These are phyloP conservation scores for Coccomyxa sp. DNA, from an alignment of 139 green algal species.

Conservation along the genomic window DNA sequence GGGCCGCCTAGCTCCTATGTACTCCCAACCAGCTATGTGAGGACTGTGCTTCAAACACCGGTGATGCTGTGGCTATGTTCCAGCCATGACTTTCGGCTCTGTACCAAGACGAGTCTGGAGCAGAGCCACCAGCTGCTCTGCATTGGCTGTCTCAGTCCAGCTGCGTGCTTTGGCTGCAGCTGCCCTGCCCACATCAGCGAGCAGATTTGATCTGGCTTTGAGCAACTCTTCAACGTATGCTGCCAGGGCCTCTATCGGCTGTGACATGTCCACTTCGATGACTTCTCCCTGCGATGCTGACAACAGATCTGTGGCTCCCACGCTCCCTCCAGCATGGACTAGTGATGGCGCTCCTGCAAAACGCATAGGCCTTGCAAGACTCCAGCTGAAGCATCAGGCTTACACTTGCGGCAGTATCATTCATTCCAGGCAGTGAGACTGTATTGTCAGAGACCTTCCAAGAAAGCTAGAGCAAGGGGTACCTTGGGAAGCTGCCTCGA, in stretches of 20 bases:
- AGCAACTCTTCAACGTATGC: background rate
- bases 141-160: conserved; percentile 54
- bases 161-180: conserved; percentile 34
- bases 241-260: background rate
- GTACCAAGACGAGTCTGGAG: too few species aligned
- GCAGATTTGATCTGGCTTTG: background rate
- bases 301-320: conserved; percentile 65
- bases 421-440: too few species aligned
- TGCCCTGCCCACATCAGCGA: conserved; percentile 13
- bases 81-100: too few species aligned
- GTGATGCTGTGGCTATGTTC: too few species aligned
- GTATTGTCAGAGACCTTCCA: background rate
- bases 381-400: too few species aligned
- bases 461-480: background rate
- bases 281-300: conserved; percentile 32
- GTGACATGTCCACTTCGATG: conserved; percentile 12
- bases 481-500: conserved; percentile 80
- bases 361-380: too few species aligned
- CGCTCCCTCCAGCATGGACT: conserved; percentile 42
- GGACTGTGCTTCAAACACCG: too few species aligned
- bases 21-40: too few species aligned
- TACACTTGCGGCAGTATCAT: too few species aligned
- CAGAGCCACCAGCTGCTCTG: conserved; percentile 20
- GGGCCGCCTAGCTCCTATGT: too few species aligned
- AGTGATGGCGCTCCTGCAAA: conserved; percentile 54